Evolutionary conservation across 495 filamentous ascomycete species (phyloP).

Genomic region (Talaromyces liani): DNA sequence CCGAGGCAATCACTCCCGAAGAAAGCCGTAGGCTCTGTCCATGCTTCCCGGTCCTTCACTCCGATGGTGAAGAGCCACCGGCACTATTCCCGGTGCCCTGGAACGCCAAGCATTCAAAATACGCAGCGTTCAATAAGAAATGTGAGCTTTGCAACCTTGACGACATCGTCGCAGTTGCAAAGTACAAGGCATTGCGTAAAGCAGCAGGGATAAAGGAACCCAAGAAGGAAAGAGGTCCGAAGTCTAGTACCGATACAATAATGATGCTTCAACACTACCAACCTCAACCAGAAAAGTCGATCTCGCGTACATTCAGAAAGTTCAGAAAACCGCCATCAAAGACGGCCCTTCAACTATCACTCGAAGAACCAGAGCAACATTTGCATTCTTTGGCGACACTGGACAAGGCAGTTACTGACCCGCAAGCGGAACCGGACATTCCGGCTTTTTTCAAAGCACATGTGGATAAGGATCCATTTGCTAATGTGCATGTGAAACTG

Average conservation of each 20-base stretch:
- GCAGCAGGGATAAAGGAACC: not conserved
- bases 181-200: not conserved
- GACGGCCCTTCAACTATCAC: not conserved
- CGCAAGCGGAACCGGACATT: constrained; percentile 20
- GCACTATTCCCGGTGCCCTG: constrained; percentile 16
- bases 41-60: constrained; percentile 15
- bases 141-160: not conserved
- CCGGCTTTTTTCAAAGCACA: constrained; percentile 24
- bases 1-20: constrained; percentile 13
- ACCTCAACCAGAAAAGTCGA: not conserved
- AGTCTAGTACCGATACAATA: not conserved
- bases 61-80: constrained; percentile 10
- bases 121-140: not conserved
- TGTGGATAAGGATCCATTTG: constrained; percentile 27
- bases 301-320: not conserved
- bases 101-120: not conserved
- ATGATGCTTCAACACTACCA: not conserved
- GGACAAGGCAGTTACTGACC: not conserved
- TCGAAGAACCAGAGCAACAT: not conserved
- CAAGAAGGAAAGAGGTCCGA: not conserved
- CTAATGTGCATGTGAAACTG: constrained; percentile 31
- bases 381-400: not conserved
- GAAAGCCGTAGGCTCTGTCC: constrained; percentile 18
- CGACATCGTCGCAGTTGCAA: not conserved
- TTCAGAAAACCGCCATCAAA: not conserved